Conservation (phyloP, 2,329 filamentous ascomycete genomes). For the Claviceps maximensis region DNA sequence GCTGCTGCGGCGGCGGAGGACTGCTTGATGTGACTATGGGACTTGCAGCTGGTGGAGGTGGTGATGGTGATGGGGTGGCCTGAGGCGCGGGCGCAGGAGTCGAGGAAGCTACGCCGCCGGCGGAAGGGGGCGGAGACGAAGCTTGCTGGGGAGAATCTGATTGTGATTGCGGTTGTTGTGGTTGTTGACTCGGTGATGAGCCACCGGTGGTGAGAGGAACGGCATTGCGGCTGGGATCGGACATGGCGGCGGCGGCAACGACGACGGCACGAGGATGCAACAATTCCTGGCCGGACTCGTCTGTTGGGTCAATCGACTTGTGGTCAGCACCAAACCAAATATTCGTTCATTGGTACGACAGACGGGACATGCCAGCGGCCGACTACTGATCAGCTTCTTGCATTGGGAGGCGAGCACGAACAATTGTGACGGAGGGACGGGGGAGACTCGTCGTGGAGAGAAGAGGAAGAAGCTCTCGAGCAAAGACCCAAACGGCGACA, state of each 20-base stretch:
- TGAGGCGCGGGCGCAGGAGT: not conserved
- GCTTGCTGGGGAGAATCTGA: not conserved
- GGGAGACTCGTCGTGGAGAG: not conserved
- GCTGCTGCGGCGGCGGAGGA: not conserved
- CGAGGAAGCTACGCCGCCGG: not conserved
- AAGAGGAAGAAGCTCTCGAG: not conserved
- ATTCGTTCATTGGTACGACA: constrained; percentile 7
- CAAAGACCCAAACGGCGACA: not conserved
- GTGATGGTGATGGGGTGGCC: not conserved
- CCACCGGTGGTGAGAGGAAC: constrained; percentile 13
- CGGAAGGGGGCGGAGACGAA: not conserved
- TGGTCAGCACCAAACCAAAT: constrained; percentile 13
- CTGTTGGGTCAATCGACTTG: constrained; percentile 18
- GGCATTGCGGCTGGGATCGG: not conserved
- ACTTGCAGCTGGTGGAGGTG: not conserved
- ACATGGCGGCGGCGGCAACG: constrained; percentile 6
- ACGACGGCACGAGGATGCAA: not conserved
- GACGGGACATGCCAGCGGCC: not conserved
- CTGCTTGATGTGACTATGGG: not conserved
- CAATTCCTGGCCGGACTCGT: constrained; percentile 8
- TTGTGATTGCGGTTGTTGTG: not conserved
- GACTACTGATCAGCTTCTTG: not conserved
- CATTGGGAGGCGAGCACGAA: not conserved
- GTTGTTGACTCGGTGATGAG: constrained; percentile 2
- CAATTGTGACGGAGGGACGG: not conserved